Percentiles rank a stretch among this genome's conserved stretches.
phyloP scores from a whole-genome alignment of 176 grass and related monocot species.

The Alloteropsis semialata region DNA sequence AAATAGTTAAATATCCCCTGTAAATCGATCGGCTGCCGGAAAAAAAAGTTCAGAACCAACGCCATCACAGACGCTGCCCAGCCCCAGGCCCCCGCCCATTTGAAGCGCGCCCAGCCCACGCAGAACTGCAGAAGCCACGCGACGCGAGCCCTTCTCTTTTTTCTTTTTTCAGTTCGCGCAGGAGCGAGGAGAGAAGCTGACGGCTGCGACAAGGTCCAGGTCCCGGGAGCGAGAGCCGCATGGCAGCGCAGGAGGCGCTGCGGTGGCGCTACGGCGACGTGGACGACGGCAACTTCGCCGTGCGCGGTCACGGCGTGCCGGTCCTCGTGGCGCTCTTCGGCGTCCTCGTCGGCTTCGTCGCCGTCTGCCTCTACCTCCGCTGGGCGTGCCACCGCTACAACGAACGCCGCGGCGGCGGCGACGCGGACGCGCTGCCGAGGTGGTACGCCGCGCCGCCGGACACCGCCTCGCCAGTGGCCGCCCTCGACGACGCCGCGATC shows the following conservation, averaged over 20 bases:
- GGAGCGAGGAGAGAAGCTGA: not conserved
- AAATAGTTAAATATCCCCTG: too few species aligned
- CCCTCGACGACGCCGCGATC: conserved; percentile 28
- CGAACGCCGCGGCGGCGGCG: not conserved
- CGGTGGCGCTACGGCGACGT: conserved; percentile 40
- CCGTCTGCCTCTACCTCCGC: conserved; percentile 45
- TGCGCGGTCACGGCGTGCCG: conserved; percentile 16
- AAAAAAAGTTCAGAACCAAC: too few species aligned
- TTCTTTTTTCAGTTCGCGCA: not conserved
- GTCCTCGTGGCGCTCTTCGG: conserved; percentile 29
- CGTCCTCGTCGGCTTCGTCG: conserved; percentile 41
- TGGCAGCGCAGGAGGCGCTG: conserved; percentile 51
- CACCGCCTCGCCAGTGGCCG: not conserved
- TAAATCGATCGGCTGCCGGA: too few species aligned
- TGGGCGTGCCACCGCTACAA: conserved; percentile 36
- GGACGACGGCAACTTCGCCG: conserved; percentile 44
- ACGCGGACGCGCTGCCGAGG: not conserved
- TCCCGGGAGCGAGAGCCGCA: not conserved
- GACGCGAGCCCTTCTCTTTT: not conserved
- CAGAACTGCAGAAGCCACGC: conserved; percentile 2
- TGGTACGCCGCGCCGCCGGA: not conserved
- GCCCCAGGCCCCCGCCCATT: too few species aligned
- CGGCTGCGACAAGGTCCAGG: not conserved
- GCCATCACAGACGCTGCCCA: not conserved
- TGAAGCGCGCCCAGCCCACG: not conserved